Percentiles rank a stretch among this genome's conserved stretches.
Conservation (phyloP, 805 yeast species). For the Barnettozyma siamensis region DNA sequence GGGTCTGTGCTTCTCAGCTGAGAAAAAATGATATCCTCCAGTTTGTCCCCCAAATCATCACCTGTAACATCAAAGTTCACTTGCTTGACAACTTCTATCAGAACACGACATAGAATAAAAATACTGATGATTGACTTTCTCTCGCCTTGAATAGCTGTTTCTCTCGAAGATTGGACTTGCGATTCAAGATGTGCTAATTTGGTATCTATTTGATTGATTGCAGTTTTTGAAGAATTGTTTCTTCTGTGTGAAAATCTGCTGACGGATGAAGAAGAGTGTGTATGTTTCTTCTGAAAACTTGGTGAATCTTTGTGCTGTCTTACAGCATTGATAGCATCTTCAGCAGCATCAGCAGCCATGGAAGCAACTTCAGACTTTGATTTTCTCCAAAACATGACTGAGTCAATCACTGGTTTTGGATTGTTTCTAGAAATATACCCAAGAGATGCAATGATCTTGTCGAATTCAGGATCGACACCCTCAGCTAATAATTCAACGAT, state of each 20-base stretch:
- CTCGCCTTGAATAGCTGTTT: conserved; percentile 77
- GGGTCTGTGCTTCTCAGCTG: conserved; percentile 90
- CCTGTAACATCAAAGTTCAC: conserved; percentile 70
- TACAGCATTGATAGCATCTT: conserved; percentile 29
- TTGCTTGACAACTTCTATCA: conserved; percentile 88
- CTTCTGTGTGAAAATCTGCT: conserved; percentile 40
- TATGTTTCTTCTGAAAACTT: conserved; percentile 23
- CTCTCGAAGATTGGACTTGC: conserved; percentile 41
- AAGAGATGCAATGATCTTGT: conserved; percentile 74
- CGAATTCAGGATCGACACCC: conserved; percentile 83
- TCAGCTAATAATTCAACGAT: conserved; percentile 72
- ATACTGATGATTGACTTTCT: conserved; percentile 82
- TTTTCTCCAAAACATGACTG: conserved; percentile 97
- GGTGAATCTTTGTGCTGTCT: conserved; percentile 29
- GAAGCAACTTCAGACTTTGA: conserved; percentile 84
- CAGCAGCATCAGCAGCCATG: conserved; percentile 49
- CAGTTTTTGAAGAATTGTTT: conserved; percentile 43
- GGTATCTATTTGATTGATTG: conserved; percentile 43
- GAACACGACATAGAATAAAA: conserved; percentile 82
- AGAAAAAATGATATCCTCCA: conserved; percentile 90
- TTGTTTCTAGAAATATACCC: conserved; percentile 87
- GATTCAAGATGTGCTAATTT: conserved; percentile 43
- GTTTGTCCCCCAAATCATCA: conserved; percentile 70
- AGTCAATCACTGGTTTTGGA: conserved; percentile 94
- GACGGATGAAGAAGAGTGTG: conserved; percentile 27